A percentile compares a stretch with the other conserved stretches of the same genome.
Conservation (phyloP, 805 yeast species). For the Kregervanrija fluxuum region DNA sequence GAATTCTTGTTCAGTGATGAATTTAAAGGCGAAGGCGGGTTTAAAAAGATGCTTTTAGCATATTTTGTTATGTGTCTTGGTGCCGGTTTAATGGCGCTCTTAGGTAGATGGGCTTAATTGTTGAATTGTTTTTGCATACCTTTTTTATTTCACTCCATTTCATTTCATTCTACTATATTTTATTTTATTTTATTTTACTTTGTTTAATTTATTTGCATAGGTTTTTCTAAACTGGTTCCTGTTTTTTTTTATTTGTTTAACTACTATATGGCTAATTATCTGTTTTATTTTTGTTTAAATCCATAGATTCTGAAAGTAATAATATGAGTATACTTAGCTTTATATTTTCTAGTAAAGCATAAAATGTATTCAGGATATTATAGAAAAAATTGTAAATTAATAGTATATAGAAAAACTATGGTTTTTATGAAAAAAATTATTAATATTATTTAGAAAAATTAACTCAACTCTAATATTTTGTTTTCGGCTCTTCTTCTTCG, state of each 20-base stretch:
- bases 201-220: neutral
- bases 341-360: no score
- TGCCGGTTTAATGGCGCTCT: slow-evolving; percentile 70
- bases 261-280: no score
- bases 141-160: neutral
- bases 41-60: slow-evolving; percentile 44
- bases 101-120: slow-evolving; percentile 64
- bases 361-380: no score
- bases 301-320: no score
- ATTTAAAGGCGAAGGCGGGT: slow-evolving; percentile 53
- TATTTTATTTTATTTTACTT: neutral
- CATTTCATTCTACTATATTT: neutral
- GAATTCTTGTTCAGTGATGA: slow-evolving; percentile 60
- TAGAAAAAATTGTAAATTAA: no score
- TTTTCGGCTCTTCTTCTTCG: slow-evolving; percentile 27
- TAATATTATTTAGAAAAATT: neutral
- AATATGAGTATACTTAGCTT: no score
- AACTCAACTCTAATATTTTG: slow-evolving; percentile 2
- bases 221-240: neutral
- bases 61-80: slow-evolving; percentile 51
- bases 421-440: neutral
- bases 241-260: no score
- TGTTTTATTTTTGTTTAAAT: no score
- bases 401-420: neutral
- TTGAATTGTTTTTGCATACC: neutral